Evolutionary conservation across 2,329 filamentous ascomycete genomes (phyloP).

Genomic region (Microdochium trichocladiopsis): DNA sequence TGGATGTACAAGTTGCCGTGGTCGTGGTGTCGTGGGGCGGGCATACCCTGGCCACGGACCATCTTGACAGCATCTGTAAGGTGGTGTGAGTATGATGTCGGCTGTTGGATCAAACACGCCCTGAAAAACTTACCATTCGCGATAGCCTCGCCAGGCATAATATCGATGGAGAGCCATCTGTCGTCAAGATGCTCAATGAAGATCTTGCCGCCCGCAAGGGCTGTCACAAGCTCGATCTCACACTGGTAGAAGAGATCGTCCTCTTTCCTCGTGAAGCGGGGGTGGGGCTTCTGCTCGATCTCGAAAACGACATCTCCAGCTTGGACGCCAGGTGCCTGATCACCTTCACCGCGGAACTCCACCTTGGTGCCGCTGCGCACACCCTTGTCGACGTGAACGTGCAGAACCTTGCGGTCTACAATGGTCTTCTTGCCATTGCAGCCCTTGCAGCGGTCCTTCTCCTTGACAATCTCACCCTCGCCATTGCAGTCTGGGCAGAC

Average conservation of each 20-base stretch:
- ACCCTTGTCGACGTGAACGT: constrained; percentile 94
- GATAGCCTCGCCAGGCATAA: constrained; percentile 91
- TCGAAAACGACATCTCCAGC: constrained; percentile 97
- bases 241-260: constrained; percentile 94
- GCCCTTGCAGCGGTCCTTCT: constrained; percentile 95
- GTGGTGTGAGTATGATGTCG: constrained; percentile 10
- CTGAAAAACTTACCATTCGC: constrained; percentile 63
- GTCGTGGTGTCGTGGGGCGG: constrained; percentile 90
- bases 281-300: constrained; percentile 98
- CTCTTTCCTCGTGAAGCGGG: constrained; percentile 90
- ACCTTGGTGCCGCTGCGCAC: constrained; percentile 93
- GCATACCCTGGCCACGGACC: constrained; percentile 96
- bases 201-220: constrained; percentile 83
- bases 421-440: constrained; percentile 97
- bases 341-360: constrained; percentile 93
- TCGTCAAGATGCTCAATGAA: constrained; percentile 96
- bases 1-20: constrained; percentile 94
- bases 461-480: constrained; percentile 92
- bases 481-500: constrained; percentile 98
- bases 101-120: background rate
- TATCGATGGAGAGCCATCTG: constrained; percentile 89
- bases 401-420: constrained; percentile 94
- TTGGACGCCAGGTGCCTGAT: constrained; percentile 87
- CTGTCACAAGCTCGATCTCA: constrained; percentile 92
- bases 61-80: constrained; percentile 77